Evolutionary conservation across 495 filamentous ascomycete species (phyloP).

Genomic region (Neurospora terricola): DNA sequence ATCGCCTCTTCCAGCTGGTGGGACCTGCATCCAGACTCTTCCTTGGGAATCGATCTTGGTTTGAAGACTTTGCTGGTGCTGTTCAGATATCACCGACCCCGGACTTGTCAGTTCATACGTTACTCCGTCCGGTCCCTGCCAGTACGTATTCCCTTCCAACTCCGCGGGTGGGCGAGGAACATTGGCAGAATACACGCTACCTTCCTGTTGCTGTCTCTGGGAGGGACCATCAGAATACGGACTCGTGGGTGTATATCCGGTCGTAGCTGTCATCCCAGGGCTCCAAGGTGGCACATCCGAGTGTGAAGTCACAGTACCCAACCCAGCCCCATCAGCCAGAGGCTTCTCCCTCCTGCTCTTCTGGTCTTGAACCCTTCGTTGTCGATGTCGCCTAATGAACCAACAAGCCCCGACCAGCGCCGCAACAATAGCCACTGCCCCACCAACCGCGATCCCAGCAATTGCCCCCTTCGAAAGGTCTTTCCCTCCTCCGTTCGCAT

Average conservation of each 20-base stretch:
- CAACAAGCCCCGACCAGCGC: constrained; percentile 1
- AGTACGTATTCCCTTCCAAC: background rate
- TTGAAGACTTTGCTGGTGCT: background rate
- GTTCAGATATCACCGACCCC: background rate
- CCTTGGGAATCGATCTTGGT: constrained; percentile 16
- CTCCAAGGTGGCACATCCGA: background rate
- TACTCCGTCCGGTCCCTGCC: constrained; percentile 6
- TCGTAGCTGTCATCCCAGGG: background rate
- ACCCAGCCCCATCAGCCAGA: background rate
- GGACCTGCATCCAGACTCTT: constrained; percentile 18
- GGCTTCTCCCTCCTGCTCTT: background rate
- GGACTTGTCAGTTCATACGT: constrained; percentile 8
- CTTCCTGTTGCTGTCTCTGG: background rate
- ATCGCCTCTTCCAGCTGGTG: constrained; percentile 1
- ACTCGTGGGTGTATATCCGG: background rate
- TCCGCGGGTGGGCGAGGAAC: background rate
- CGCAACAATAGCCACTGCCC: constrained; percentile 3
- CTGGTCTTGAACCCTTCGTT: background rate
- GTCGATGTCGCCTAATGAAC: constrained; percentile 6
- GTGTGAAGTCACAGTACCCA: background rate
- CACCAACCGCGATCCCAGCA: constrained; percentile 18
- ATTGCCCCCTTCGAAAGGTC: constrained; percentile 19
- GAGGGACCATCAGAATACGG: background rate
- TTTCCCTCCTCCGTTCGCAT: background rate
- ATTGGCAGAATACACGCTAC: background rate